phyloP scores from a whole-genome alignment of 352 stramenopile species.

The Stramenopiles sp. region DNA sequence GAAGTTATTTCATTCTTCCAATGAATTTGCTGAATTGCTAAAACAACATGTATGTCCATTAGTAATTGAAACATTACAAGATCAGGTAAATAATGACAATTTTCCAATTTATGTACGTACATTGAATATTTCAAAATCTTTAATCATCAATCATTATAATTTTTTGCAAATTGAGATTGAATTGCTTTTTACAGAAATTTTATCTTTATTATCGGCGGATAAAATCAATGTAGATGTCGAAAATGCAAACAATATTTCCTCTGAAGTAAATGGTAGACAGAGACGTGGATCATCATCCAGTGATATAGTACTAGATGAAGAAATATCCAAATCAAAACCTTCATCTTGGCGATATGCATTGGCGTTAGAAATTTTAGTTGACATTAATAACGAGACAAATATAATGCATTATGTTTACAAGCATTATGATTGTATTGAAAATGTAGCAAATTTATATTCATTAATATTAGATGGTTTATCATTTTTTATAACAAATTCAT shows the following conservation, averaged over 20 bases:
- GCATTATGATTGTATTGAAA: background rate
- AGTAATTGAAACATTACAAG: background rate
- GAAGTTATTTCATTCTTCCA: background rate
- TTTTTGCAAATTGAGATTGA: background rate
- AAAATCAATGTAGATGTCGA: no score
- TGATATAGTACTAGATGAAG: no score
- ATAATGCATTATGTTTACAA: background rate
- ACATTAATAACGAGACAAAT: background rate
- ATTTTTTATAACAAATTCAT: background rate
- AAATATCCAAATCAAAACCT: background rate
- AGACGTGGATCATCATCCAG: no score
- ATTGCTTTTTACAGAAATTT: background rate
- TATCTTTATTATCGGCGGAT: background rate
- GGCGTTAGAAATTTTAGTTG: background rate
- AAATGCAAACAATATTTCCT: no score
- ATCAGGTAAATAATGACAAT: background rate
- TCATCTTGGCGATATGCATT: background rate
- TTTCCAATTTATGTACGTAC: background rate
- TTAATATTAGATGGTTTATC: background rate
- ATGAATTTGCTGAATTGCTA: background rate
- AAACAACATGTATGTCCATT: background rate
- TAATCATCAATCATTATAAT: background rate
- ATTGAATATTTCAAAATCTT: background rate
- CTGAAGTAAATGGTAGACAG: no score
- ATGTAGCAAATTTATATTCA: background rate